These are phyloP conservation scores for Hyphodiscus sp. DNA, from an alignment of 2,329 filamentous ascomycete genomes.

Conservation along the genomic window DNA sequence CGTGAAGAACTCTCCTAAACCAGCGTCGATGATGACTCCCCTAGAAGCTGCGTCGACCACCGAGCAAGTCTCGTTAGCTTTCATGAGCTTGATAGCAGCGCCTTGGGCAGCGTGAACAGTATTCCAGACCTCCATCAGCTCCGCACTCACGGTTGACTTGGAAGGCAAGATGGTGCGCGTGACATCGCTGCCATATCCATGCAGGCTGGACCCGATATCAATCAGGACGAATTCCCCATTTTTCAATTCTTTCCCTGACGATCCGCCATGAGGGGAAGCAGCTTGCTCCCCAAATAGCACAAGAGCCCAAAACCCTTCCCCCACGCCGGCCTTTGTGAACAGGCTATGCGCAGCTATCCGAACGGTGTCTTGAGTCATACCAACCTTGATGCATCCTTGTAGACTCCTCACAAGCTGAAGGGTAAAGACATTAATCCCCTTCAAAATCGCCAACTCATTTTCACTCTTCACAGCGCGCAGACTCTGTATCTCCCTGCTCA, in stretches of 20 bases:
- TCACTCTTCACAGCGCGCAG: slow-evolving; percentile 51
- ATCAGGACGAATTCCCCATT: slow-evolving; percentile 53
- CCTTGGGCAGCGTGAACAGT: slow-evolving; percentile 53
- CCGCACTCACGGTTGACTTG: slow-evolving; percentile 11
- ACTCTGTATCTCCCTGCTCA: slow-evolving; percentile 45
- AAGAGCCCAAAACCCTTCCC: slow-evolving; percentile 55
- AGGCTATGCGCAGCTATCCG: slow-evolving; percentile 46
- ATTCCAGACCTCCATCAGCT: slow-evolving; percentile 47
- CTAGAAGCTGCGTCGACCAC: slow-evolving; percentile 54
- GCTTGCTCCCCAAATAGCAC: slow-evolving; percentile 48
- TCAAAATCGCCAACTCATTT: slow-evolving; percentile 48
- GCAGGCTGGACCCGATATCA: slow-evolving; percentile 50
- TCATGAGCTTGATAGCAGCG: slow-evolving; percentile 45
- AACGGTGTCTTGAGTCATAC: slow-evolving; percentile 51
- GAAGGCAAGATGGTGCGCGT: slow-evolving; percentile 46
- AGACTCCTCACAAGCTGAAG: slow-evolving; percentile 53
- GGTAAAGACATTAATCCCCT: slow-evolving; percentile 56
- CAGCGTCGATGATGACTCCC: slow-evolving; percentile 38
- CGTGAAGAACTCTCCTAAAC: slow-evolving; percentile 51
- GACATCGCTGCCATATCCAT: slow-evolving; percentile 57
- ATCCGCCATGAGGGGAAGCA: slow-evolving; percentile 33
- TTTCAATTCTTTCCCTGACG: slow-evolving; percentile 40
- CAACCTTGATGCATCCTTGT: slow-evolving; percentile 44
- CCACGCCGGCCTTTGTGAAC: slow-evolving; percentile 40
- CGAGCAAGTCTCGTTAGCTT: slow-evolving; percentile 47